Evolutionary conservation across 495 filamentous ascomycete species (phyloP).

Genomic region (Aspergillus leporis): DNA sequence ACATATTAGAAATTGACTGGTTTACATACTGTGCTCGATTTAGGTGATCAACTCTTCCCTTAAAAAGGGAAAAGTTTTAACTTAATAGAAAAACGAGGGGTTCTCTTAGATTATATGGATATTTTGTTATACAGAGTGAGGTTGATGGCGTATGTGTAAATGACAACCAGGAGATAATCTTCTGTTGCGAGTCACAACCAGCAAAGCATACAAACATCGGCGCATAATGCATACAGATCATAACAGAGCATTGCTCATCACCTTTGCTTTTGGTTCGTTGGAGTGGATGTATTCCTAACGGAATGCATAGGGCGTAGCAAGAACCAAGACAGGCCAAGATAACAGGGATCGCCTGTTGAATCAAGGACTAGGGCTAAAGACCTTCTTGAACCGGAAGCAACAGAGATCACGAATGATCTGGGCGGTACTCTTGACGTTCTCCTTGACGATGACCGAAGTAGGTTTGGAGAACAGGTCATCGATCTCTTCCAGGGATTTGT

Average conservation of each 20-base stretch:
- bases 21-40: not conserved
- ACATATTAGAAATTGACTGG: not conserved
- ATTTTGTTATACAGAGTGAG: not conserved
- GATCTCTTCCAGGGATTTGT: conserved; percentile 63
- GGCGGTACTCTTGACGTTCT: conserved; percentile 46
- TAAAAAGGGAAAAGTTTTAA: no score
- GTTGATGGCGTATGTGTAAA: not conserved
- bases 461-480: conserved; percentile 58
- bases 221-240: conserved; percentile 5
- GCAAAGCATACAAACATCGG: not conserved
- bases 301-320: not conserved
- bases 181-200: not conserved
- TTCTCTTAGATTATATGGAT: no score
- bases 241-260: not conserved
- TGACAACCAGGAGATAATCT: not conserved
- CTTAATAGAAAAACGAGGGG: no score
- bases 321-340: not conserved
- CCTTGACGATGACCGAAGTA: conserved; percentile 53
- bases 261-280: not conserved
- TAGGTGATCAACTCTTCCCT: not conserved
- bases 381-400: conserved; percentile 33
- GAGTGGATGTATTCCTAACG: not conserved
- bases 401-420: conserved; percentile 34
- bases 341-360: not conserved
- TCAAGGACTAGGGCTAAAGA: conserved; percentile 35